phyloP scores from a whole-genome alignment of 2,329 filamentous ascomycete genomes.

The Domatiomyces globalis region DNA sequence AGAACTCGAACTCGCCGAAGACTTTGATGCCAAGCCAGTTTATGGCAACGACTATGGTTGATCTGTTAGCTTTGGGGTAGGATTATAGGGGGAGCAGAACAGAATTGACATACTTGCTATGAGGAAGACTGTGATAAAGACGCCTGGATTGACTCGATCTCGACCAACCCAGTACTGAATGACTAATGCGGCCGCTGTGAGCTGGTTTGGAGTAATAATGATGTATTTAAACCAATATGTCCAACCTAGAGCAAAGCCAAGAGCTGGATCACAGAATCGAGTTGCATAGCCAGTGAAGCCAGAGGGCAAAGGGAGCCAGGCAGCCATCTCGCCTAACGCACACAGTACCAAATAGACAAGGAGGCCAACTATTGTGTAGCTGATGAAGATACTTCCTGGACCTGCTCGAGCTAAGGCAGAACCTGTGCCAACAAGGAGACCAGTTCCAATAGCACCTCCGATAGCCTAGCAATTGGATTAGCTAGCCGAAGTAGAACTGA shows the following conservation, averaged over 20 bases:
- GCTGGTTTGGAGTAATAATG: constrained; percentile 70
- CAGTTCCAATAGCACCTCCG: constrained; percentile 31
- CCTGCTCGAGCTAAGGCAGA: constrained; percentile 42
- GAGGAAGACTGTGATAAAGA: constrained; percentile 62
- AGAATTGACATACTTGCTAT: constrained; percentile 28
- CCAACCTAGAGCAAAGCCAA: constrained; percentile 67
- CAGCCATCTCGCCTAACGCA: constrained; percentile 69
- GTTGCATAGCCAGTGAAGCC: constrained; percentile 72
- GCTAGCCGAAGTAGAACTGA: neutral
- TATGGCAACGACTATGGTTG: constrained; percentile 38
- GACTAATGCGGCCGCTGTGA: constrained; percentile 66
- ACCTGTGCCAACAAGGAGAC: constrained; percentile 53
- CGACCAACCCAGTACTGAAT: constrained; percentile 61
- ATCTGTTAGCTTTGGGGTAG: neutral
- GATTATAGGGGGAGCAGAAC: neutral
- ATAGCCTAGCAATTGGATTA: constrained; percentile 18
- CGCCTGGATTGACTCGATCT: constrained; percentile 57
- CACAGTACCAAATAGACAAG: constrained; percentile 72
- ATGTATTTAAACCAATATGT: constrained; percentile 67
- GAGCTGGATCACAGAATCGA: constrained; percentile 64
- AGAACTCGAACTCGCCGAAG: constrained; percentile 54
- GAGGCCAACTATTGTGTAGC: constrained; percentile 31
- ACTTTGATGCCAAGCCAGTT: constrained; percentile 58
- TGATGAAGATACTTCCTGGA: constrained; percentile 31
- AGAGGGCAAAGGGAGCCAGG: constrained; percentile 62